Evolutionary conservation across 2,329 filamentous ascomycete species (phyloP), one percentile per base, ranked within the genome.

Genomic region (Phyllosticta ampelicida): DNA sequence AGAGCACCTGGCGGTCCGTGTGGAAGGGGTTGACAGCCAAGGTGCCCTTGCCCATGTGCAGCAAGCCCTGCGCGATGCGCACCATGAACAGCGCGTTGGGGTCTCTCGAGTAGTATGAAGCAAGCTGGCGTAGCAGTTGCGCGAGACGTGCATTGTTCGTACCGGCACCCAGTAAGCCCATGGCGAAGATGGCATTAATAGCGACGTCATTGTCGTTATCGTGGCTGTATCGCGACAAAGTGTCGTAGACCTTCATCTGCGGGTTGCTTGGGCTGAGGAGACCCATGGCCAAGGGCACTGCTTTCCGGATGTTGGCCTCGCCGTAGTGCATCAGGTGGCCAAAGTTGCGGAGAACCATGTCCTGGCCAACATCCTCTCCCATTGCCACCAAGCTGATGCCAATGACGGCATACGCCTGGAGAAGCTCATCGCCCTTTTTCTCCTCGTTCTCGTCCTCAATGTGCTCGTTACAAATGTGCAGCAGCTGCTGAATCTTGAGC

Each of bases 161-260:
- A 66, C 94, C 94, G 1, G 94, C 94, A 67, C 94, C 94, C 44
- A 96, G 81, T 60, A 99, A 86, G 74, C 94, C 94, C 94, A 99
- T 99, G 65, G 94, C 91, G 69, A 99, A 99, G 70, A 99, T 99
- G 67, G 94, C 90, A 70, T 97, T 99, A 74, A 99, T 88, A 48
- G 94, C 94, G 52, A 99, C 94, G 68, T 99, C 94, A 62, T 92
- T 95, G 75, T 99, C 94, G 65, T 94, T 99, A 77, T 99, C 94
- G 81, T 99, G 94, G 63, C 88, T 95, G 80, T 99, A 99, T 69
- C 94, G 82, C 55, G 94, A 99, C 10, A 99, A 79, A 0, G 94
- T 99, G 73, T 99, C 94, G 77, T 99, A 99, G 53, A 99, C 89
- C 80, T 97, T 99, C 92, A 99, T 99, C 73, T 99, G 95, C 10